Conservation (phyloP, 2,329 filamentous ascomycete species). For the Colletotrichum cordylinicola region DNA sequence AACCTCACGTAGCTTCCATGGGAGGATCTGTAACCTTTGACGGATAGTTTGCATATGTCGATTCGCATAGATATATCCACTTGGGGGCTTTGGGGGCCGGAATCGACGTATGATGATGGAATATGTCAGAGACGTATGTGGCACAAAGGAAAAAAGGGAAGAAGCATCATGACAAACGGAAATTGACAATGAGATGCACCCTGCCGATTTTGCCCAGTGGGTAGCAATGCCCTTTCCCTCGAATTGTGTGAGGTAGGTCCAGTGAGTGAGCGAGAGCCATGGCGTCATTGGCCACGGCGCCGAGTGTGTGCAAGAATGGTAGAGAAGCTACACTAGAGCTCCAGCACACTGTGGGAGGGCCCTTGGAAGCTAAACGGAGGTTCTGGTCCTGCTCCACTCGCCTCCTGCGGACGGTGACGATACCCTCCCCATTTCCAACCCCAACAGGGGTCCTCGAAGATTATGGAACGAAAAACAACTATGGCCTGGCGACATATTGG, state of each 20-base stretch:
- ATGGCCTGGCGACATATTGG: background rate
- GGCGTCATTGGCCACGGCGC: constrained; percentile 12
- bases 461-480: background rate
- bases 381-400: constrained; percentile 9
- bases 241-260: background rate
- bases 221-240: background rate
- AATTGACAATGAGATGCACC: background rate
- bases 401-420: constrained; percentile 5
- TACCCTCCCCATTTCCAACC: background rate
- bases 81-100: background rate
- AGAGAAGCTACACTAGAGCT: background rate
- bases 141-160: background rate
- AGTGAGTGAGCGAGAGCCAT: background rate
- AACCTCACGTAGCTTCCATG: background rate
- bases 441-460: constrained; percentile 9
- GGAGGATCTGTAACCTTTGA: background rate
- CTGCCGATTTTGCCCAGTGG: background rate
- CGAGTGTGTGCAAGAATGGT: background rate
- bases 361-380: background rate
- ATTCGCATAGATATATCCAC: background rate
- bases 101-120: background rate
- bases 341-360: background rate
- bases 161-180: background rate
- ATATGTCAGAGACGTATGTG: background rate
- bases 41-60: background rate